Evolutionary conservation across 164 flowering plant species (phyloP), one percentile per base, ranked within the genome.

Genomic region (Santalum album): DNA sequence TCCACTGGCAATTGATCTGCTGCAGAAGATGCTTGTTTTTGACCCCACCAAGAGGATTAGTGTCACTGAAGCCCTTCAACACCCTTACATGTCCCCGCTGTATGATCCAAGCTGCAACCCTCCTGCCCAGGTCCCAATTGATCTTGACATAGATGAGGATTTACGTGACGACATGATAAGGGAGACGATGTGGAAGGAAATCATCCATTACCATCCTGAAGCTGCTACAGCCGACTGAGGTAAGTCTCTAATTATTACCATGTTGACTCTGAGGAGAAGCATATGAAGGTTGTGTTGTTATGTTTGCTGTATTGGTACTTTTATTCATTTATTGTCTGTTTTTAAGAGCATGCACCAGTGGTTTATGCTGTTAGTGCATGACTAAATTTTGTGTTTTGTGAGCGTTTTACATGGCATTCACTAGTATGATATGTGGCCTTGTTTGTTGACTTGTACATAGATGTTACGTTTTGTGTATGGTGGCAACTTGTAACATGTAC

Each of bases 31-130:
- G 95, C 87, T 90, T 26, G 79, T 87, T 17, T 85, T 90, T 57
- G 95, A 90, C 67, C 97, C 97, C 14, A 66, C 90, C 5, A 90
- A 87, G 78, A 75, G 97, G 65, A 90, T 90, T 36, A 71, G 87
- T 54, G 97, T 90, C 0, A 75, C 76, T 3, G 94, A 86, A 56
- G 96, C 94, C 15, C 86, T 90, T 23, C 82, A 77, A 42, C 97
- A 90, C 58, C 97, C 97, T 18, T 90, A 77, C 67, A 83, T 90
- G 96, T 65, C 96, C 9, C 59, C 80, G 12, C 72, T 90, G 5
- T 81, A 81, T 53, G 84, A 87, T 62, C 84, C 91, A 9, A 77
- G 50, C 20, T 18, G 55, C 52, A 69, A 81, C 58, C 94, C 91
- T 36, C 90, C 87, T 1, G 94, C 91, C 1, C 77, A 81, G 61